Conservation (phyloP, 345 rosid genomes). For the Cardamine occulta region DNA sequence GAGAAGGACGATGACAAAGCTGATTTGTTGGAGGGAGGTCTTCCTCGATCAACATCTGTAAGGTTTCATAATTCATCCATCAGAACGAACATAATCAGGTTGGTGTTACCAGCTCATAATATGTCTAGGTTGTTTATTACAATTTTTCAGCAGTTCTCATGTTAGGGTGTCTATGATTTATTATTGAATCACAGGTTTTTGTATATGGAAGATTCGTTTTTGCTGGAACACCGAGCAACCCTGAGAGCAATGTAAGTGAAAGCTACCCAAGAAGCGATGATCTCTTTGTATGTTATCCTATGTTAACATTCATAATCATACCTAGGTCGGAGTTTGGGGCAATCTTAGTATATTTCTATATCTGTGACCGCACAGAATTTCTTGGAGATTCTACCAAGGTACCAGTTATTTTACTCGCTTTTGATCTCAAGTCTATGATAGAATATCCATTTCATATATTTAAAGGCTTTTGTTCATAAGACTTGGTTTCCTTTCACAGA, state of each 20-base stretch:
- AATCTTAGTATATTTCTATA: conserved; percentile 71
- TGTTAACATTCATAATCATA: conserved; percentile 31
- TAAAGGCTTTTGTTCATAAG: conserved; percentile 24
- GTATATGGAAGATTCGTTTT: conserved; percentile 88
- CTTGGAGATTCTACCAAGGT: conserved; percentile 89
- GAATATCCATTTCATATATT: background rate
- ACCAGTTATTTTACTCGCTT: conserved; percentile 10
- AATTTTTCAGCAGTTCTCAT: conserved; percentile 16
- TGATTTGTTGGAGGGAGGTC: too few relatives aligned
- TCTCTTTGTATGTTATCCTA: background rate
- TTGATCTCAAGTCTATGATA: background rate
- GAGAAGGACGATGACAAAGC: too few relatives aligned
- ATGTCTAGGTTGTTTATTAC: conserved; percentile 19
- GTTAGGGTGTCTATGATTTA: background rate
- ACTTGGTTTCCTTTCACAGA: conserved; percentile 58
- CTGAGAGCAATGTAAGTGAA: conserved; percentile 82
- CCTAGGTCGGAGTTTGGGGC: conserved; percentile 89
- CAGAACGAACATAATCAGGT: conserved; percentile 82
- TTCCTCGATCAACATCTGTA: conserved; percentile 64
- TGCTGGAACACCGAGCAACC: conserved; percentile 85
- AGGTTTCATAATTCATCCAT: conserved; percentile 65
- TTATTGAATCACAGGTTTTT: conserved; percentile 59
- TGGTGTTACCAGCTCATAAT: conserved; percentile 22
- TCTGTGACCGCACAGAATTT: conserved; percentile 79
- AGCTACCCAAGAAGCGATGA: background rate